Conservation (phyloP, 495 filamentous ascomycete species). For the Parathielavia appendiculata region DNA sequence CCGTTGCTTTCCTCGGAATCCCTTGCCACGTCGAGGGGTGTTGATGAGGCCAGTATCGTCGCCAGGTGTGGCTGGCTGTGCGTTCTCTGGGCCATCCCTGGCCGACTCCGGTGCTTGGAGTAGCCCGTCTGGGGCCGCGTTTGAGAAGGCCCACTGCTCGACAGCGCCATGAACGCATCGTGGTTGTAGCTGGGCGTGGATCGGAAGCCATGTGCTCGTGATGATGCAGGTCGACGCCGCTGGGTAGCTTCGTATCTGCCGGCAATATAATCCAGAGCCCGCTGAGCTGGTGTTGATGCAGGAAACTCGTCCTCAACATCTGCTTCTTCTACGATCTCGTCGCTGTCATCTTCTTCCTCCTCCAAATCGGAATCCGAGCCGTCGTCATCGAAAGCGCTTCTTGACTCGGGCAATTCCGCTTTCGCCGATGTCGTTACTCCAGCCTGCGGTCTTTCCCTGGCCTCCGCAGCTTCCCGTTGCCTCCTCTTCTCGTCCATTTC, state of each 20-base stretch:
- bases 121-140: constrained; percentile 45
- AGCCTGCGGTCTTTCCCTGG: constrained; percentile 16
- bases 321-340: constrained; percentile 30
- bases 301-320: constrained; percentile 31
- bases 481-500: constrained; percentile 46
- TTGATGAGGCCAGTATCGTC: constrained; percentile 20
- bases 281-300: constrained; percentile 32
- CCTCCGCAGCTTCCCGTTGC: constrained; percentile 30
- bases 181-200: constrained; percentile 30
- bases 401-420: constrained; percentile 24
- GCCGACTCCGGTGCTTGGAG: constrained; percentile 34
- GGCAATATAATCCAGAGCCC: constrained; percentile 48
- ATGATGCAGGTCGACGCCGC: constrained; percentile 10
- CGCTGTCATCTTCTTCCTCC: constrained; percentile 38
- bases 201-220: constrained; percentile 16
- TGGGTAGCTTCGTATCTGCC: constrained; percentile 32
- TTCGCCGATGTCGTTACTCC: constrained; percentile 8
- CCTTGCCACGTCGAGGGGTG: constrained; percentile 12
- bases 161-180: constrained; percentile 32
- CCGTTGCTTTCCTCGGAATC: constrained; percentile 19
- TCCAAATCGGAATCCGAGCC: constrained; percentile 27
- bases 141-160: constrained; percentile 27
- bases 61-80: constrained; percentile 43
- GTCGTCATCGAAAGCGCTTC: constrained; percentile 46
- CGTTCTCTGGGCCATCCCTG: constrained; percentile 38